These are phyloP conservation scores for Violaceomyces palustris DNA, from an alignment of 1,284 basidiomycete genomes.

Conservation along the genomic window DNA sequence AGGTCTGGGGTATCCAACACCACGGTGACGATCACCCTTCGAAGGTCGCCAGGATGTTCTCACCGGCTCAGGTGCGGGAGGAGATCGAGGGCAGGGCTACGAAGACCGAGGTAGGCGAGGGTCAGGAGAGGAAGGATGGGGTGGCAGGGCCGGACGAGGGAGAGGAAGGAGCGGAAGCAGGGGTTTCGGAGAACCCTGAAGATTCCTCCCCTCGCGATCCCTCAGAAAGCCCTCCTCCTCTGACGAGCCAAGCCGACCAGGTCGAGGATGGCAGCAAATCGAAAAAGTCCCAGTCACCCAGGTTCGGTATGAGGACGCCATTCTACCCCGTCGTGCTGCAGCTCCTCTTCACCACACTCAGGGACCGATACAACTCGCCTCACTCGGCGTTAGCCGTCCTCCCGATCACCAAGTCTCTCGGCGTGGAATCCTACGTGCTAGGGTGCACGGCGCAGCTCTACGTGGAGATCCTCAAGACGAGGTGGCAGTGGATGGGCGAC, in stretches of 20 bases:
- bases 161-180: background rate
- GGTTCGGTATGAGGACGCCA: constrained; percentile 32
- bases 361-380: constrained; percentile 35
- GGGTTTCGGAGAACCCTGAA: too few relatives aligned
- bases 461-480: constrained; percentile 40
- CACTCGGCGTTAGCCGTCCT: constrained; percentile 32
- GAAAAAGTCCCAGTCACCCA: background rate
- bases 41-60: too few relatives aligned
- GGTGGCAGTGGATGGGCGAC: constrained; percentile 39
- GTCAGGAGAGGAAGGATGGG: background rate
- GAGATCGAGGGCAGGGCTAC: too few relatives aligned
- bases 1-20: constrained; percentile 22
- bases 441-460: constrained; percentile 41
- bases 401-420: constrained; percentile 18
- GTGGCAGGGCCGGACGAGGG: too few relatives aligned
- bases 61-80: too few relatives aligned
- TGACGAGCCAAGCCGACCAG: background rate
- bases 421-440: constrained; percentile 38
- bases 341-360: constrained; percentile 34
- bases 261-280: background rate
- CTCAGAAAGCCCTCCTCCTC: background rate
- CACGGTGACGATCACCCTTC: background rate
- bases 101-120: too few relatives aligned
- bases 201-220: too few relatives aligned
- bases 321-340: constrained; percentile 44